Base-by-base conservation (phyloP, 805 yeast species). In the Hanseniaspora jakobsenii region DNA sequence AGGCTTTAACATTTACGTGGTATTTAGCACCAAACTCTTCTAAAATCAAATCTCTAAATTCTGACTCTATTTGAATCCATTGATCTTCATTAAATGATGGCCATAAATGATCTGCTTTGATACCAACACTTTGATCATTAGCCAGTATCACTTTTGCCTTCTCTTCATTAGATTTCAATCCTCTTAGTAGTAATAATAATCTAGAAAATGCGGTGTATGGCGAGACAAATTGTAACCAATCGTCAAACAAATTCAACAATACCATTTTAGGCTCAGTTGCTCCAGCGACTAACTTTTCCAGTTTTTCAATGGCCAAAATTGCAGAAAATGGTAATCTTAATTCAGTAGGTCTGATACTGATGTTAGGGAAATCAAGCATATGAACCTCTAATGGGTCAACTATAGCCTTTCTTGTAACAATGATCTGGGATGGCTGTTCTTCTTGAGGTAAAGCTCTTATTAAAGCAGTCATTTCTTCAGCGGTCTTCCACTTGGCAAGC, bases 401-500 rank as follows among this genome's bases (percentile, higher is more conserved):
- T 70, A 91, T 80, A 12, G 94, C 93, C 54, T 82, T 84, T 54
- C 97, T 69, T 0, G 95, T 82, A 8, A 84, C 87, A 56, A 91
- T 81, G 48, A 91, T 65, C 61, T 87, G 95, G 55, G 81, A 81
- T 2, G 98, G 98, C 55, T 86, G 95, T 61, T 91, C 95, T 55
- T 89, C 96, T 44, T 76, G 70, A 1, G 96, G 96, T 44, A 91
- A 64, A 0, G 96, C 83, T 34, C 95, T 70, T 16, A 91, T 72
- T 51, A 91, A 66, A 0, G 94, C 94, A 13, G 95, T 89, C 18
- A 85, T 94, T 61, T 89, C 97, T 62, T 91, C 99, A 0, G 98
- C 97, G 1, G 97, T 78, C 59, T 89, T 91, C 98, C 98, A 91
- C 58, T 91, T 91, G 1, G 97, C 87, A 51, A 91, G 65, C 57